Evolutionary conservation across 805 yeast species (phyloP), one percentile per base, ranked within the genome.

Genomic region (Pichia nanzhaoensis): DNA sequence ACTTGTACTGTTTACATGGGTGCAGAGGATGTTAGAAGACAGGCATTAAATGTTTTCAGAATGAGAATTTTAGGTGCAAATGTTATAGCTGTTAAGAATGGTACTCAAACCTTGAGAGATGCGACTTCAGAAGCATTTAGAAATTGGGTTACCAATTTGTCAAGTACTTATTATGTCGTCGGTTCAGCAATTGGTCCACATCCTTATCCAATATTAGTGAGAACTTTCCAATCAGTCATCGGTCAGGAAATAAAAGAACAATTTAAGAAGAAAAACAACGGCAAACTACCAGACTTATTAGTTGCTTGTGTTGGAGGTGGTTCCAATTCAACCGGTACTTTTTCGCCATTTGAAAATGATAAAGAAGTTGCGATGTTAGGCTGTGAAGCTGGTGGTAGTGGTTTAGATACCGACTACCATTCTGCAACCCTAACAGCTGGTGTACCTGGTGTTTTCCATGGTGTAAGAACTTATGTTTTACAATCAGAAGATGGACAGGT

Each of bases 251-350:
- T 96, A 38, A 89, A 86, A 67, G 82, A 85, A 64, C 96, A 93
- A 69, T 90, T 90, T 69, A 79, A 77, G 53, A 79, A 76, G 53
- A 69, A 83, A 55, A 88, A 86, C 64, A 69, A 78, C 50, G 95
- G 95, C 34, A 82, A 78, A 57, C 73, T 93, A 52, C 99, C 99
- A 39, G 86, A 93, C 59, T 88, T 90, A 17, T 80, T 93, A 35
- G 96, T 93, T 51, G 99, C 99, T 2, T 93, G 99, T 74, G 99
- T 93, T 41, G 99, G 99, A 59, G 99, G 99, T 60, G 99, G 99
- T 45, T 88, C 96, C 17, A 93, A 93, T 74, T 83, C 96, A 42
- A 80, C 95, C 28, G 99, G 99, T 64, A 80, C 91, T 77, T 93
- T 93, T 67, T 81, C 88, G 19, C 97, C 98, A 44, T 93, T 93